Conservation (phyloP, 108 stramenopile genomes). For the Pinguiococcus pyrenoidosus region DNA sequence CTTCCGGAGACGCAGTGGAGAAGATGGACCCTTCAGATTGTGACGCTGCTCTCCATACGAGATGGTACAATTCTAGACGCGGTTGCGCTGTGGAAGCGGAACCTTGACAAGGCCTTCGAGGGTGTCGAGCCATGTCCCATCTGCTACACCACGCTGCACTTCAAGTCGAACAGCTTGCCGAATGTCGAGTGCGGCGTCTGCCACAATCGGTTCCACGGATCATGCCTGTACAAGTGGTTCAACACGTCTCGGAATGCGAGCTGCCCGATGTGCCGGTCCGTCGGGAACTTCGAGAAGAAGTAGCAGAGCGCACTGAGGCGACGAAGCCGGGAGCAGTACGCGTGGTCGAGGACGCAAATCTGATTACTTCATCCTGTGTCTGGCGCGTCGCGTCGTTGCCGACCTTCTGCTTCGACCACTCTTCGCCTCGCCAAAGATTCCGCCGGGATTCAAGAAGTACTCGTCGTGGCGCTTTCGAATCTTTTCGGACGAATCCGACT, state of each 20-base stretch:
- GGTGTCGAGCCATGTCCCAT: conserved; percentile 98
- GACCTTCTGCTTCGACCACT: too few species aligned
- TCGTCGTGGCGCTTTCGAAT: too few species aligned
- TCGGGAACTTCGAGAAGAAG: too few species aligned
- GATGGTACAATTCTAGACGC: conserved; percentile 58
- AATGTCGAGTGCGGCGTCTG: conserved; percentile 66
- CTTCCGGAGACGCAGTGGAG: conserved; percentile 23
- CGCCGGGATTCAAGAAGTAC: too few species aligned
- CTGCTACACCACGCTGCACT: conserved; percentile 83
- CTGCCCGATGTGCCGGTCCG: conserved; percentile 74
- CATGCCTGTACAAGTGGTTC: conserved; percentile 89
- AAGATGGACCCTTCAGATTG: conserved; percentile 46
- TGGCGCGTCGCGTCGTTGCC: too few species aligned
- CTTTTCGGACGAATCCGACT: too few species aligned
- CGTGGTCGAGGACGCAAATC: too few species aligned
- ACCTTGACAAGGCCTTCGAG: conserved; percentile 81
- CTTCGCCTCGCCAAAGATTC: too few species aligned
- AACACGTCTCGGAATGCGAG: conserved; percentile 63
- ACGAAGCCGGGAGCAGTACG: too few species aligned
- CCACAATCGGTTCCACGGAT: conserved; percentile 68
- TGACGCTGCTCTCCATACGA: conserved; percentile 27
- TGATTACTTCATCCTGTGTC: too few species aligned
- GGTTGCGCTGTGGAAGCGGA: conserved; percentile 81
- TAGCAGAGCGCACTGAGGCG: too few species aligned
- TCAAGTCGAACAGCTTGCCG: conserved; percentile 71